A percentile compares a stretch with the other conserved stretches of the same genome.
phyloP scores from a whole-genome alignment of 768 basidiomycete genomes.

The Hypholoma fasciculare region DNA sequence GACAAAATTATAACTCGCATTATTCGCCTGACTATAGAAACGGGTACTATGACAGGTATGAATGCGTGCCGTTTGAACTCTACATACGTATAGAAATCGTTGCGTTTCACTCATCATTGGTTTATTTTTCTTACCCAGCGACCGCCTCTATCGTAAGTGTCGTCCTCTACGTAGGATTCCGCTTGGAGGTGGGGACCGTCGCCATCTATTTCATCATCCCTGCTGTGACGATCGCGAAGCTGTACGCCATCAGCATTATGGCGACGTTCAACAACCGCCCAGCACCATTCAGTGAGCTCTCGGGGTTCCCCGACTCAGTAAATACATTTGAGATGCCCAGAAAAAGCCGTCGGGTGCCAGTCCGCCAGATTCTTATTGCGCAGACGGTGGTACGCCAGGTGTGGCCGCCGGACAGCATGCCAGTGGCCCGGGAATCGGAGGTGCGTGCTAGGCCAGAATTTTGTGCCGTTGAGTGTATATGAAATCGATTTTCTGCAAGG shows the following conservation, averaged over 20 bases:
- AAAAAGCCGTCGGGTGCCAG: no score
- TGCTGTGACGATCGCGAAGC: constrained; percentile 30
- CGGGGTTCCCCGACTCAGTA: no score
- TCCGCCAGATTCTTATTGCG: no score
- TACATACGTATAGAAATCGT: neutral
- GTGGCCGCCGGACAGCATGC: no score
- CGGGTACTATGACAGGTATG: constrained; percentile 30
- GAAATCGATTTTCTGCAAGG: no score
- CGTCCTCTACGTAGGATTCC: constrained; percentile 25
- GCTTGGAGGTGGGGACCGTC: constrained; percentile 16
- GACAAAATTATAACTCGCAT: constrained; percentile 24
- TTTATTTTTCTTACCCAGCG: constrained; percentile 15
- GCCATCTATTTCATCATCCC: constrained; percentile 31
- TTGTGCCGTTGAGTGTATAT: no score
- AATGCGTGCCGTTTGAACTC: neutral
- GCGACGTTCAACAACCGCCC: constrained; percentile 31
- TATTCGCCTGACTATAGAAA: constrained; percentile 34
- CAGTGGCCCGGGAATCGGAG: no score
- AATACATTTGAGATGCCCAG: no score
- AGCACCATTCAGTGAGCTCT: neutral
- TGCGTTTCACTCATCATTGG: neutral
- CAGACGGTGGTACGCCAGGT: no score
- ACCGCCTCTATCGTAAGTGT: constrained; percentile 27
- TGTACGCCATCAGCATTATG: constrained; percentile 33
- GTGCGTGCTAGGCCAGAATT: no score